Evolutionary conservation across 1,139 yeast species (phyloP).

Genomic region (Meyerozyma carpophila): DNA sequence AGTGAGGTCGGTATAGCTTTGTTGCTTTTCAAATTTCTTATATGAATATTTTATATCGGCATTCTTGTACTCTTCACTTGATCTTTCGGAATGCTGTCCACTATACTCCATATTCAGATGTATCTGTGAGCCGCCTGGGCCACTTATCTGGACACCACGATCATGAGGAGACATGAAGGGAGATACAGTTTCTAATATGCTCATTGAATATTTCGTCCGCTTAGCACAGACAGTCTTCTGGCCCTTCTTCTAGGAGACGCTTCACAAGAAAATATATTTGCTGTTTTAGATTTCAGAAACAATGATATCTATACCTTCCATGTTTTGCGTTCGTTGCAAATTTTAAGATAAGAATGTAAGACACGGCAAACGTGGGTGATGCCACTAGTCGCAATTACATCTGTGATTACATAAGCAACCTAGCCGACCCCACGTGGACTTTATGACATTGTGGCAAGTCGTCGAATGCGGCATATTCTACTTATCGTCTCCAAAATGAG

Average conservation of each 20-base stretch:
- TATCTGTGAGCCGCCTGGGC: background rate
- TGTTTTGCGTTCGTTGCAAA: background rate
- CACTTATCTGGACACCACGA: background rate
- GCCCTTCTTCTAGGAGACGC: background rate
- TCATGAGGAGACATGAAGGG: background rate
- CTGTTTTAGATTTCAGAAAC: background rate
- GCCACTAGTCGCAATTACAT: background rate
- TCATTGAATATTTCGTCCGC: background rate
- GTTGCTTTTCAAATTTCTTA: constrained; percentile 2
- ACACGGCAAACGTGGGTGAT: background rate
- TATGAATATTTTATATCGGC: background rate
- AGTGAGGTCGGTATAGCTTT: constrained; percentile 1
- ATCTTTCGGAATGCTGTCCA: background rate
- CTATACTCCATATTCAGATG: background rate
- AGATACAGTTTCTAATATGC: background rate
- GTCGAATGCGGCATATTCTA: background rate
- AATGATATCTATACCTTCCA: background rate
- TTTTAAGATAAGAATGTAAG: background rate
- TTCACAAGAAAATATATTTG: background rate
- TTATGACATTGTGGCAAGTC: background rate
- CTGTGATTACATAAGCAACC: background rate
- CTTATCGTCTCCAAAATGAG: too few species aligned
- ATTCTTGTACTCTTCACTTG: background rate
- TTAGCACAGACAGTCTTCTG: background rate
- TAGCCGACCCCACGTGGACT: background rate